phyloP scores from a whole-genome alignment of 1,284 basidiomycete species.

The Cutaneotrichosporon mucoides region DNA sequence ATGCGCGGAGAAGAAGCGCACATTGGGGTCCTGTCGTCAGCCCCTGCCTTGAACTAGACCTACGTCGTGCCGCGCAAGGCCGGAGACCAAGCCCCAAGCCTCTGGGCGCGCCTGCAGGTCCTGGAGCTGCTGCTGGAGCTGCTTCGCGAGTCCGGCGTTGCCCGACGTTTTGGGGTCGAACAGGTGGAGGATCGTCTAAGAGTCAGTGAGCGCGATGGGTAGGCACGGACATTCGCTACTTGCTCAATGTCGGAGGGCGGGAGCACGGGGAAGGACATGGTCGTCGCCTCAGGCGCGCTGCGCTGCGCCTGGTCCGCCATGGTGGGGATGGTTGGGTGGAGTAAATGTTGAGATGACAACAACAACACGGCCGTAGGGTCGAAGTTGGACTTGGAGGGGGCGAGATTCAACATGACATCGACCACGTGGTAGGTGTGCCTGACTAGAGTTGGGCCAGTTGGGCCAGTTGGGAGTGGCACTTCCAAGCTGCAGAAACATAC shows the following conservation, averaged over 20 bases:
- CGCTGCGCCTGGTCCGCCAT: neutral
- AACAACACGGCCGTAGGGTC: neutral
- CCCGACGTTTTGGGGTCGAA: constrained; percentile 35
- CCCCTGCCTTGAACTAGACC: neutral
- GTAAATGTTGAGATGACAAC: constrained; percentile 1
- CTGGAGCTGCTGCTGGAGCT: constrained; percentile 45
- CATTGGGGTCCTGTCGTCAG: constrained; percentile 59
- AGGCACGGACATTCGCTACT: constrained; percentile 32
- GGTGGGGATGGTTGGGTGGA: neutral
- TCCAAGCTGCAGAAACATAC: too few relatives aligned
- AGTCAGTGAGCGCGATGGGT: neutral
- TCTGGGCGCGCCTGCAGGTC: constrained; percentile 41
- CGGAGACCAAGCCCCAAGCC: constrained; percentile 49
- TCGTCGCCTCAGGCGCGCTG: neutral
- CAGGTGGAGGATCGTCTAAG: constrained; percentile 43
- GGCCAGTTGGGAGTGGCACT: too few relatives aligned
- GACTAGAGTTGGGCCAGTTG: too few relatives aligned
- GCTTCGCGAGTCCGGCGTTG: constrained; percentile 38
- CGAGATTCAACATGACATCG: too few relatives aligned
- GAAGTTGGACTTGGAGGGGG: too few relatives aligned
- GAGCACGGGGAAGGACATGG: constrained; percentile 32
- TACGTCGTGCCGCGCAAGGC: constrained; percentile 43
- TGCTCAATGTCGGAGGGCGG: constrained; percentile 32
- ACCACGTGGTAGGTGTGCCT: too few relatives aligned
- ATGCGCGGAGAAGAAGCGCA: constrained; percentile 87